Conservation (phyloP, 768 basidiomycete species). For the Asterophora parasitica region DNA sequence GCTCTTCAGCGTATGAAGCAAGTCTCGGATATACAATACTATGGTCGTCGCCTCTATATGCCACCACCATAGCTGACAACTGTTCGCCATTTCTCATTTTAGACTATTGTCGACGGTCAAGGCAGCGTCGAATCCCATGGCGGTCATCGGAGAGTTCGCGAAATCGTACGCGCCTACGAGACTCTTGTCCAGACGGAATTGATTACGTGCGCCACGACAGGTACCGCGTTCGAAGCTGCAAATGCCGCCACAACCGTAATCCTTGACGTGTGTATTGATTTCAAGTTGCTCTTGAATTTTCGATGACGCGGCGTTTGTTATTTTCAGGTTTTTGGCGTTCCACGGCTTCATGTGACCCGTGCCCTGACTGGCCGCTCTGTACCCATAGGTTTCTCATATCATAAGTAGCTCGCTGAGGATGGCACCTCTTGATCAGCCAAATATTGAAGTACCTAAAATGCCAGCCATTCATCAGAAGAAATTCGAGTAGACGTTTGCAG, state of each 20-base stretch:
- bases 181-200: constrained; percentile 4
- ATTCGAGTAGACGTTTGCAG: too few species aligned
- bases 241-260: constrained; percentile 8
- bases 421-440: too few species aligned
- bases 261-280: constrained; percentile 11
- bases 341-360: constrained; percentile 10
- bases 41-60: too few species aligned
- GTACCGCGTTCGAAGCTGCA: constrained; percentile 7
- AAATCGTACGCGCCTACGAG: constrained; percentile 6
- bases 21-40: too few species aligned
- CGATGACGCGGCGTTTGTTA: not conserved
- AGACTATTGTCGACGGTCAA: constrained; percentile 6
- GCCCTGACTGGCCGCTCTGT: constrained; percentile 13
- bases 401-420: constrained; percentile 10
- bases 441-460: too few species aligned
- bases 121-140: not conserved
- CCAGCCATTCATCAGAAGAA: too few species aligned
- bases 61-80: too few species aligned
- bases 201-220: constrained; percentile 11
- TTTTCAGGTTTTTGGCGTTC: constrained; percentile 9
- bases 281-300: not conserved
- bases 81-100: not conserved
- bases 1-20: constrained; percentile 5
- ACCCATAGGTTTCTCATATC: constrained; percentile 12
- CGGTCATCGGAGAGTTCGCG: not conserved